phyloP scores from a whole-genome alignment of 345 rosid species.

The Erucastrum elatum region DNA sequence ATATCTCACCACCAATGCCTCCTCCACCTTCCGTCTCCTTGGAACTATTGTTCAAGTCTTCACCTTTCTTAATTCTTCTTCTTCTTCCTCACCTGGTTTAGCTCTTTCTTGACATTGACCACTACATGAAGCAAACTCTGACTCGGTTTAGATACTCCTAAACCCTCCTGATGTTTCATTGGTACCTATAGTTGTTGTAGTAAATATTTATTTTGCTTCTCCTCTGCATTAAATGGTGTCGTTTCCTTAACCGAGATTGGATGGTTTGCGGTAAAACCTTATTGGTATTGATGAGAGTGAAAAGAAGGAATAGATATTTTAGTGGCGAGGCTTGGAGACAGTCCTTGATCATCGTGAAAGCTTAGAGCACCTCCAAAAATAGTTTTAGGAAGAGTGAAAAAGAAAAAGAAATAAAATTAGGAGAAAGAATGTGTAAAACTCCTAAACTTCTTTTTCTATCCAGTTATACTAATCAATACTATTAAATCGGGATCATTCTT shows the following conservation, averaged over 20 bases:
- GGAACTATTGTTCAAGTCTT: slow-evolving; percentile 41
- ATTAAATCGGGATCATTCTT: too few relatives aligned
- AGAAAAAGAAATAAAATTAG: too few relatives aligned
- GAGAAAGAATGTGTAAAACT: too few relatives aligned
- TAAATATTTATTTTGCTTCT: background rate
- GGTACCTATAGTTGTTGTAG: slow-evolving; percentile 26
- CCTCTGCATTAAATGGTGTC: slow-evolving; percentile 32
- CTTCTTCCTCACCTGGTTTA: slow-evolving; percentile 56
- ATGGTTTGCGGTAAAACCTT: slow-evolving; percentile 34
- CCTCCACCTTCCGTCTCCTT: slow-evolving; percentile 37
- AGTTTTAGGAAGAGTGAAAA: too few relatives aligned
- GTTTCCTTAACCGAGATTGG: slow-evolving; percentile 37
- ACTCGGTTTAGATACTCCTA: slow-evolving; percentile 61
- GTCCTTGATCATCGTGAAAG: slow-evolving; percentile 51
- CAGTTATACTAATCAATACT: too few relatives aligned
- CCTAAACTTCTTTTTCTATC: too few relatives aligned
- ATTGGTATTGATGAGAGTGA: slow-evolving; percentile 50
- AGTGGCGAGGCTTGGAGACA: slow-evolving; percentile 63
- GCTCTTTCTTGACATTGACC: slow-evolving; percentile 66
- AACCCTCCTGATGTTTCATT: slow-evolving; percentile 41
- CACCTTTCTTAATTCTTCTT: slow-evolving; percentile 40
- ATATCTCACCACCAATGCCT: too few relatives aligned
- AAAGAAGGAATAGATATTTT: slow-evolving; percentile 55
- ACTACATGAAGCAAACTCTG: slow-evolving; percentile 85
- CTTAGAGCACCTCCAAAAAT: slow-evolving; percentile 4